phyloP scores from a whole-genome alignment of 1,139 yeast genomes.

The Yamadazyma triangularis region DNA sequence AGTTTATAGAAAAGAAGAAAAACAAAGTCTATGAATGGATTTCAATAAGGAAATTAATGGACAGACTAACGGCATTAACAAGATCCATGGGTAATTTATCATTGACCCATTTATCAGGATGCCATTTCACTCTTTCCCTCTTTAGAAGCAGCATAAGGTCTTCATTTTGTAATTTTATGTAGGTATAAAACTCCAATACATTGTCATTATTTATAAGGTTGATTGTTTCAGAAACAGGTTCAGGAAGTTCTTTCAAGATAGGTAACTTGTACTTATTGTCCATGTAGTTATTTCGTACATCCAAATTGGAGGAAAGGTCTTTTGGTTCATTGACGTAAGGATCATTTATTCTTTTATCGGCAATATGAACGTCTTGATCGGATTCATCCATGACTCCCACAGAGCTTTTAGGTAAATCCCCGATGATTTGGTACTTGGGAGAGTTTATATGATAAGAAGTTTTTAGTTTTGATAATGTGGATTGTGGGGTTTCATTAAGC shows the following conservation, averaged over 20 bases:
- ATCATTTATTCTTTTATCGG: conserved; percentile 38
- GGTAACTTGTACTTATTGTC: conserved; percentile 16
- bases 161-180: conserved; percentile 13
- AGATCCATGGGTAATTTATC: conserved; percentile 18
- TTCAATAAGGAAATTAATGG: conserved; percentile 8
- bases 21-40: conserved; percentile 7
- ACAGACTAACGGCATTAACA: conserved; percentile 21
- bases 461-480: neutral
- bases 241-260: conserved; percentile 10
- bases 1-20: too few species aligned
- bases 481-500: conserved; percentile 14
- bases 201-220: conserved; percentile 17
- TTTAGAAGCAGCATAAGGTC: conserved; percentile 27
- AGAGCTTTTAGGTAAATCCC: conserved; percentile 1
- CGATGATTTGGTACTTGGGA: neutral
- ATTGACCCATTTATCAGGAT: conserved; percentile 56
- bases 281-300: conserved; percentile 13
- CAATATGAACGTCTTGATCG: conserved; percentile 33
- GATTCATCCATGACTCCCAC: conserved; percentile 11
- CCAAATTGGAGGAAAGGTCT: conserved; percentile 1
- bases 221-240: conserved; percentile 14
- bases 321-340: conserved; percentile 25
- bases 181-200: conserved; percentile 22
- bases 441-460: neutral
- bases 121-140: conserved; percentile 60